Conservation (phyloP, 2,329 filamentous ascomycete genomes). For the Epichloe brachyelytri region DNA sequence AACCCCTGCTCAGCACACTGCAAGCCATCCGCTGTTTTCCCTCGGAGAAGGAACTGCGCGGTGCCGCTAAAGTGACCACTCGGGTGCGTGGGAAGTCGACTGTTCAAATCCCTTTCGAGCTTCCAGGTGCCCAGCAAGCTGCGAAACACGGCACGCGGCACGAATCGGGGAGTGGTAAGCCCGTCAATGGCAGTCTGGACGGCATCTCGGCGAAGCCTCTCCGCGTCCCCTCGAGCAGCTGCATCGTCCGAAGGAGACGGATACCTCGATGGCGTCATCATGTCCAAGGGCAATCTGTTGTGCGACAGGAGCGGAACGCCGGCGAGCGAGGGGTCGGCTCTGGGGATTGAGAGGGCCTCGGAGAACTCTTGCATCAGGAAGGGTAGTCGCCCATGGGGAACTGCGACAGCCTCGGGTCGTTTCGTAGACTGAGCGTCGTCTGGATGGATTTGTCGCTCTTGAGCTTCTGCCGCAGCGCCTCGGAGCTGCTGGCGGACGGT, state of each 20-base stretch:
- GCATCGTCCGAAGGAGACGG: slow-evolving; percentile 23
- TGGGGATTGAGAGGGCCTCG: slow-evolving; percentile 38
- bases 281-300: slow-evolving; percentile 33
- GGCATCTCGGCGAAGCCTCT: slow-evolving; percentile 32
- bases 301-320: slow-evolving; percentile 22
- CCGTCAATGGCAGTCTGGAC: slow-evolving; percentile 27
- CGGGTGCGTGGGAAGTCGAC: slow-evolving; percentile 42
- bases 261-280: slow-evolving; percentile 45
- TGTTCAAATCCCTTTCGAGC: slow-evolving; percentile 43
- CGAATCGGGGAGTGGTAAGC: slow-evolving; percentile 34
- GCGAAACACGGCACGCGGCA: slow-evolving; percentile 55
- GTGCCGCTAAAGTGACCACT: slow-evolving; percentile 53
- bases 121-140: slow-evolving; percentile 59
- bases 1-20: slow-evolving; percentile 16
- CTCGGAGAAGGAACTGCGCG: slow-evolving; percentile 50
- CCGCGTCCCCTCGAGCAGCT: slow-evolving; percentile 25
- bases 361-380: slow-evolving; percentile 64
- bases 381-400: slow-evolving; percentile 75
- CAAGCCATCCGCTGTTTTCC: slow-evolving; percentile 41
- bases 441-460: slow-evolving; percentile 30
- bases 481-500: slow-evolving; percentile 11
- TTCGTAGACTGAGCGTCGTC: slow-evolving; percentile 36
- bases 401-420: slow-evolving; percentile 43
- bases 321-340: slow-evolving; percentile 20
- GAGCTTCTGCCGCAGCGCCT: slow-evolving; percentile 27